Evolutionary conservation across 768 basidiomycete genomes (phyloP).

Genomic region (Boletus subcaerulescens): DNA sequence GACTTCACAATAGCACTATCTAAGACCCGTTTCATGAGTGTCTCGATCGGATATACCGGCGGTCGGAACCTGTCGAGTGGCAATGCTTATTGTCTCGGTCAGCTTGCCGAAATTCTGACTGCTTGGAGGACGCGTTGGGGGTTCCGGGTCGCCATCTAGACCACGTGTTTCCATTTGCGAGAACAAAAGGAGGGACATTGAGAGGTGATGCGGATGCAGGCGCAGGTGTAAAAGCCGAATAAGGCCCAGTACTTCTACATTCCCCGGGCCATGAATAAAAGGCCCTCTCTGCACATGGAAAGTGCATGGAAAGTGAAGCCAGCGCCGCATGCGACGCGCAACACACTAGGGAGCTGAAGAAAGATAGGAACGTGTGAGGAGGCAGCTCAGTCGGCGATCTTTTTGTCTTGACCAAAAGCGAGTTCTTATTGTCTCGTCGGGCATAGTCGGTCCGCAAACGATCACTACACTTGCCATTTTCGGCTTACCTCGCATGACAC

Average conservation of each 20-base stretch:
- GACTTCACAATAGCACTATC: neutral
- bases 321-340: neutral
- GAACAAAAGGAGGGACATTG: conserved; percentile 19
- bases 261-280: neutral
- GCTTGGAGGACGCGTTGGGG: neutral
- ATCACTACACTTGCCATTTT: conserved; percentile 26
- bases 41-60: neutral
- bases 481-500: too few species aligned
- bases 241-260: neutral
- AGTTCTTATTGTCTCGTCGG: conserved; percentile 21
- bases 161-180: conserved; percentile 8
- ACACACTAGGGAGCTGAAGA: neutral
- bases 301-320: neutral
- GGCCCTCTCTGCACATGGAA: neutral
- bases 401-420: conserved; percentile 17
- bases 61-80: conserved; percentile 3
- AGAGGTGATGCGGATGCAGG: neutral
- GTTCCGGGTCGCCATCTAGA: conserved; percentile 5
- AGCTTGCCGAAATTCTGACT: neutral
- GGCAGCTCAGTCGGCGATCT: neutral
- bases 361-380: neutral
- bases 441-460: conserved; percentile 11
- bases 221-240: neutral
- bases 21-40: neutral
- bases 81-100: conserved; percentile 20